Evolutionary conservation across 2,329 filamentous ascomycete species (phyloP), one percentile per base, ranked within the genome.

Genomic region (Alternaria novae-zelandiae): DNA sequence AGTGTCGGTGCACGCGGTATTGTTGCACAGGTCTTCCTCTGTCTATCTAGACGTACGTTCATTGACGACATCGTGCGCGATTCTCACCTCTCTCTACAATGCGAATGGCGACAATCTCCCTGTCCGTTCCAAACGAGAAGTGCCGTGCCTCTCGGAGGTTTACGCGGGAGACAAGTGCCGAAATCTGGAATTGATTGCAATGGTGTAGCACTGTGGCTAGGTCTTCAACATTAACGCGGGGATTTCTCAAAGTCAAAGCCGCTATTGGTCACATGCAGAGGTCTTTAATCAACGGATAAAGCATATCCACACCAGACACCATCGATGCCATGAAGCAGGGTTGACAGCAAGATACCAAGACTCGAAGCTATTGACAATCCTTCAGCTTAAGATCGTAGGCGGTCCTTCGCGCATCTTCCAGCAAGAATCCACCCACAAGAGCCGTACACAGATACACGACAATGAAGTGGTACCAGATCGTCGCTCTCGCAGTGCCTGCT

Each of bases 381-480:
- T 47, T 6, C 49, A 32, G 25, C 43, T 66, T 58, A 64, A 61
- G 57, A 43, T 54, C 46, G 32, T 26, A 8, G 17, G 5, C 17
- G 23, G n/a, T 45, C 55, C 55, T 54, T 46, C 25, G 9, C 50
- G 25, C 32, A 25, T 43, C 8, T 9, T 54, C 21, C n/a, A 28
- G 47, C 13, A 43, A 30, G 10, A 47, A 17, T n/a, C 26, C 43
- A 12, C 23, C 50, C 9, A 32, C 66, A 47, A 17, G 26, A 20
- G 12, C 30, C 41, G 56, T 23, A 46, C 47, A 17, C 20, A 50
- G 26, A 49, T 4, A 43, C n/a, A 55, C 41, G 23, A 69, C 49
- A 4, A 74, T 73, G 70, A 75, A 67, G 66, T 67, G 61, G 51
- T 60, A 64, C 44, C 58, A 61, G 28, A 60, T 72, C 23, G 44